Evolutionary conservation across 2,329 filamentous ascomycete species (phyloP), one percentile per base, ranked within the genome.

Genomic region (Fonsecaea pedrosoi): DNA sequence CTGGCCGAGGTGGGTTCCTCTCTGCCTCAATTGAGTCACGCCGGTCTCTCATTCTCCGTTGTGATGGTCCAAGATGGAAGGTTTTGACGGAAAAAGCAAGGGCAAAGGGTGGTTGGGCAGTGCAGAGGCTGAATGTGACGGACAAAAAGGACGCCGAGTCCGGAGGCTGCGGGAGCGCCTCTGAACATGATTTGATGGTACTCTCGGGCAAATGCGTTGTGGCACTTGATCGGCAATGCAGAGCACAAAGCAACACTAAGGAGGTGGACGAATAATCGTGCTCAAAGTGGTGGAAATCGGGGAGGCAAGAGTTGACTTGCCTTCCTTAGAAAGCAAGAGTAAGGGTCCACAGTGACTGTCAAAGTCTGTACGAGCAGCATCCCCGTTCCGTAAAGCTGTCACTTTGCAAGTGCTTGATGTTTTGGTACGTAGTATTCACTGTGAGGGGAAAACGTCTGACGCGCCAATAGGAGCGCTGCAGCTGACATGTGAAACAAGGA

Each of bases 221-320:
- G 57, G 57, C 57, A 45, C 57, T 35, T 50, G 57, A 60, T 60
- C 57, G 57, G 38, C 57, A 60, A 60, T 45, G 57, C 57, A 60
- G 40, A 60, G 50, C 57, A 60, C 57, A 50, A 45, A 50, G 18
- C 15, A 35, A 34, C 30, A 25, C 40, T 48, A 21, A 60, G 9
- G 40, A 18, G 25, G 42, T n/a, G 53, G 57, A 45, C 57, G 57
- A 60, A 60, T 60, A 15, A 48, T 34, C 15, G 40, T 60, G 40
- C n/a, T 30, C 9, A 12, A 15, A 50, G 21, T 50, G 30, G 12
- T 60, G 13, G 25, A 42, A 18, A 45, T 50, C 40, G 40, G 25
- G 15, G 45, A 25, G 4, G 35, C 55, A 58, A 58, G 8, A 40
- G 55, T 8, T 25, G 25, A 25, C 53, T 55, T 34, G 3, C 12